A percentile compares a stretch with the other conserved stretches of the same genome.
phyloP scores from a whole-genome alignment of 179 eudicot genomes.

The Silene vulgaris region DNA sequence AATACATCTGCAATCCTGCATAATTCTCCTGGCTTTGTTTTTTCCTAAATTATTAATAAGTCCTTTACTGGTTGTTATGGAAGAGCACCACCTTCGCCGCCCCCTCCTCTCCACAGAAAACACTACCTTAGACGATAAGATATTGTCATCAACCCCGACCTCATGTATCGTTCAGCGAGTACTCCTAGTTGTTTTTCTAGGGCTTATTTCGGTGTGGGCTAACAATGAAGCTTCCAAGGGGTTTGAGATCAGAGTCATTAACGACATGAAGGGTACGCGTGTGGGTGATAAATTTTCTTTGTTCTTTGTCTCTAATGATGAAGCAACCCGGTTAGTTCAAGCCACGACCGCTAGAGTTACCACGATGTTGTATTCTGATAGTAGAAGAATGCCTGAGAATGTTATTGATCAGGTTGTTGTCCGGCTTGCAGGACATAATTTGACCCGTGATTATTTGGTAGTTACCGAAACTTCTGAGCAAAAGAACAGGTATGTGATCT shows the following conservation, averaged over 20 bases:
- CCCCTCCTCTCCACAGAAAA: conserved; percentile 22
- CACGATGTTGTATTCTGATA: conserved; percentile 34
- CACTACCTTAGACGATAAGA: conserved; percentile 16
- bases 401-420: conserved; percentile 35
- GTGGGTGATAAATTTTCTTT: conserved; percentile 34
- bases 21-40: conserved; percentile 8
- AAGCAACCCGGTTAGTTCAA: conserved; percentile 42
- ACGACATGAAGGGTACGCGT: conserved; percentile 31
- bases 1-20: not conserved
- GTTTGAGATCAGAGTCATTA: conserved; percentile 37
- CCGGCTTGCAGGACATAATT: conserved; percentile 29
- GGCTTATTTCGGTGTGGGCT: conserved; percentile 48
- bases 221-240: conserved; percentile 63
- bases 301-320: conserved; percentile 52
- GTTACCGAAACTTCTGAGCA: conserved; percentile 23
- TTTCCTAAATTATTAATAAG: not conserved
- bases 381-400: conserved; percentile 26
- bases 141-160: conserved; percentile 5
- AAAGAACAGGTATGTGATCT: conserved; percentile 29
- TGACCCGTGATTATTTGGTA: conserved; percentile 21
- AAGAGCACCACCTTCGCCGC: conserved; percentile 16
- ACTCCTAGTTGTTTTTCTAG: conserved; percentile 28
- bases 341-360: conserved; percentile 32
- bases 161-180: conserved; percentile 32
- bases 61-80: conserved; percentile 15